Evolutionary conservation across 257 asterid genomes (phyloP).

Genomic region (Linderniella brevidens): DNA sequence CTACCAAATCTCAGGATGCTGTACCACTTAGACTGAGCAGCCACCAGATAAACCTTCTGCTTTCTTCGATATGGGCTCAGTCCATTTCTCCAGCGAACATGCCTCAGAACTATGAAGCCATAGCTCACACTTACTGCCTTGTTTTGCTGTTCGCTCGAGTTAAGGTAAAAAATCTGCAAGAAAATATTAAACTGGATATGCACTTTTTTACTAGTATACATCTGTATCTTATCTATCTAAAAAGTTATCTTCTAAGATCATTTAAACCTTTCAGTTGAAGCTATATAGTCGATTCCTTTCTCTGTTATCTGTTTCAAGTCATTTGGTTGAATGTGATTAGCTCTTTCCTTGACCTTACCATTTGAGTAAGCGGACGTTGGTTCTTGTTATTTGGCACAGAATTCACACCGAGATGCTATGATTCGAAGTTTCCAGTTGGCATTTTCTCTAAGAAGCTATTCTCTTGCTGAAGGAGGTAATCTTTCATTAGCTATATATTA

Average conservation of each 20-base stretch:
- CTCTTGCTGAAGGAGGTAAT: constrained; percentile 34
- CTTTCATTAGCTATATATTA: neutral
- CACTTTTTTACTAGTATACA: neutral
- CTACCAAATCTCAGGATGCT: constrained; percentile 30
- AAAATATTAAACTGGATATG: too few species aligned
- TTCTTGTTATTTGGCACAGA: constrained; percentile 26
- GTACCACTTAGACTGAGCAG: constrained; percentile 78
- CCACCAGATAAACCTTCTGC: constrained; percentile 69
- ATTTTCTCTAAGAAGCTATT: constrained; percentile 44
- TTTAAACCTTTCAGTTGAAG: too few species aligned
- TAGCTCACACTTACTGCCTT: constrained; percentile 87
- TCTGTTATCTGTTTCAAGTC: neutral
- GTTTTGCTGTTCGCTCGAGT: constrained; percentile 74
- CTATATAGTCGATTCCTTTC: neutral
- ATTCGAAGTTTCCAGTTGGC: constrained; percentile 80
- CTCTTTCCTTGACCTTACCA: too few species aligned
- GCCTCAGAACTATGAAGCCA: constrained; percentile 92
- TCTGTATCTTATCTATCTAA: neutral
- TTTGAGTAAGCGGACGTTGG: too few species aligned
- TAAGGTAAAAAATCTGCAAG: constrained; percentile 43
- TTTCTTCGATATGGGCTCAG: constrained; percentile 84
- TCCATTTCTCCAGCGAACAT: constrained; percentile 60
- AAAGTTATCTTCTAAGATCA: neutral
- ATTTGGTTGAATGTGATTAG: too few species aligned
- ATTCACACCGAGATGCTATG: constrained; percentile 56